These are phyloP conservation scores for Metschnikowia dekortorum DNA, from an alignment of 805 yeast species.

Conservation along the genomic window DNA sequence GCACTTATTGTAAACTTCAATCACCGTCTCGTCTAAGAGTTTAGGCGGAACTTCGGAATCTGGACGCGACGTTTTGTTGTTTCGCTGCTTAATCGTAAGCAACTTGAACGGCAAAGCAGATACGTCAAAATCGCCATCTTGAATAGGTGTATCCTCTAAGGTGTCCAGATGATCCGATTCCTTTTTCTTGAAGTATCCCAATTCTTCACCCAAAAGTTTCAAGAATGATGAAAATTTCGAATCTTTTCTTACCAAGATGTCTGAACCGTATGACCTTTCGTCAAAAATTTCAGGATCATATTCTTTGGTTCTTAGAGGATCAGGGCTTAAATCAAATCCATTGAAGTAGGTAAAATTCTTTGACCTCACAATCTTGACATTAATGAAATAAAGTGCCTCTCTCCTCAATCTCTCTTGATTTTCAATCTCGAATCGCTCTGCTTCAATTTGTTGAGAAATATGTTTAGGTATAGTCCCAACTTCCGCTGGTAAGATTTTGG, in stretches of 20 bases:
- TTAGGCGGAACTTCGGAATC: conserved; percentile 33
- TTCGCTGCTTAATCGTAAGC: conserved; percentile 63
- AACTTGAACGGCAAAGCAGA: conserved; percentile 43
- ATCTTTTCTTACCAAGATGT: conserved; percentile 52
- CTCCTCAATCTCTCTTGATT: conserved; percentile 56
- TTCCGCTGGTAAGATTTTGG: conserved; percentile 56
- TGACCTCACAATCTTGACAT: conserved; percentile 52
- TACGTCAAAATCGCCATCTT: conserved; percentile 4
- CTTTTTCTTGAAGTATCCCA: conserved; percentile 28
- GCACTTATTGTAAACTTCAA: conserved; percentile 45
- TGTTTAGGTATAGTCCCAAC: conserved; percentile 49
- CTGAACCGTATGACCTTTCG: conserved; percentile 44
- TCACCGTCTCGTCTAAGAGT: conserved; percentile 40
- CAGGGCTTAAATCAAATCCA: conserved; percentile 77
- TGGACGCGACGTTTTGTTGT: conserved; percentile 68
- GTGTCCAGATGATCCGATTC: conserved; percentile 8
- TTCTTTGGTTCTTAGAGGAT: conserved; percentile 41
- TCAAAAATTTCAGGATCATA: conserved; percentile 50
- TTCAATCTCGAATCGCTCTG: conserved; percentile 57
- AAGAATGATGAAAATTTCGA: conserved; percentile 49
- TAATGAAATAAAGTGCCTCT: conserved; percentile 48
- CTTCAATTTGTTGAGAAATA: conserved; percentile 59
- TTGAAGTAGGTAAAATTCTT: conserved; percentile 53
- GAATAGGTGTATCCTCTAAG: conserved; percentile 8
- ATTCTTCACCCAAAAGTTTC: conserved; percentile 42